Conservation (phyloP, 2,329 filamentous ascomycete genomes). For the Botryotinia narcissicola region DNA sequence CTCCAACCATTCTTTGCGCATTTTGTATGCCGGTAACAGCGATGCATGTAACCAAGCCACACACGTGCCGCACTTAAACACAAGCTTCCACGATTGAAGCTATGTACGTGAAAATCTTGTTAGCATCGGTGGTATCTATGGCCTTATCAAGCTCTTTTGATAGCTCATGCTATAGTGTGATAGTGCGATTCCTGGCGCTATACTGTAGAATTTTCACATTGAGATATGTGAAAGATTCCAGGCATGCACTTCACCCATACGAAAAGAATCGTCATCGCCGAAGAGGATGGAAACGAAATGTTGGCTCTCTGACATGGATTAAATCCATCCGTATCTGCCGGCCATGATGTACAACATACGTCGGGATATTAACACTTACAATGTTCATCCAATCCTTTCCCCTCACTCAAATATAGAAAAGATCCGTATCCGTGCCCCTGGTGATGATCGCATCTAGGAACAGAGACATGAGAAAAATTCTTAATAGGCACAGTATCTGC, state of each 20-base stretch:
- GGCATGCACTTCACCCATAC: not conserved
- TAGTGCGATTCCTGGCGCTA: not conserved
- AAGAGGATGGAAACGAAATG: not conserved
- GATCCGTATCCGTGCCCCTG: not conserved
- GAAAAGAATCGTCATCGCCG: not conserved
- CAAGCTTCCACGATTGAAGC: not conserved
- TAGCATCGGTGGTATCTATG: not conserved
- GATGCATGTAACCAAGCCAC: not conserved
- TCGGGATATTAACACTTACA: not conserved
- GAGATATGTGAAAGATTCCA: not conserved
- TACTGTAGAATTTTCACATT: not conserved
- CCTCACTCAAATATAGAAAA: conserved; percentile 1
- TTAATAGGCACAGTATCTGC: conserved; percentile 42
- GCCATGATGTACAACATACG: conserved; percentile 3
- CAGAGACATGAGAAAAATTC: not conserved
- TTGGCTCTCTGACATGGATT: not conserved
- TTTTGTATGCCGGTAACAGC: not conserved
- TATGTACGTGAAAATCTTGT: not conserved
- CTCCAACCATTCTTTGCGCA: not conserved
- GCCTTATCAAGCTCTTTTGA: not conserved
- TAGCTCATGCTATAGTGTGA: not conserved
- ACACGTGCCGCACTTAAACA: not conserved
- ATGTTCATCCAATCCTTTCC: not conserved
- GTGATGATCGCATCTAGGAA: conserved; percentile 5
- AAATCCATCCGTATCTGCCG: not conserved